Conservation (phyloP, 192 early-diverging fungal species). For the Backusella psychrophila region DNA sequence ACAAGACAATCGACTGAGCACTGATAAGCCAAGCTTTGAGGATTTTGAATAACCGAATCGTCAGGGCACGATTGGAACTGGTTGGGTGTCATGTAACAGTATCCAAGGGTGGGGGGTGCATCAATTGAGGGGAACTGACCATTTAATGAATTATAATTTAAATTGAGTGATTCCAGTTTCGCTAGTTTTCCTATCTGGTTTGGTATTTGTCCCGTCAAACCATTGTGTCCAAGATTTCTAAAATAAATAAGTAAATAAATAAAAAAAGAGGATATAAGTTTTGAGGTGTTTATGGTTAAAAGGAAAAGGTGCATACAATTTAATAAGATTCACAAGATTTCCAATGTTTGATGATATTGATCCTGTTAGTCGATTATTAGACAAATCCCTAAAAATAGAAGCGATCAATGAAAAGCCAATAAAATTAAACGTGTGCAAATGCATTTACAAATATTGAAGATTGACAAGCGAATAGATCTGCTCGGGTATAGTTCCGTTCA, state of each 20-base stretch:
- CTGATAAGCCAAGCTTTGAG: constrained; percentile 27
- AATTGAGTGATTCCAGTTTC: constrained; percentile 17
- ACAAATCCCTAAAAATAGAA: constrained; percentile 28
- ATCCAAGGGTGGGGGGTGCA: constrained; percentile 27
- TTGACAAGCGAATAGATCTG: constrained; percentile 17
- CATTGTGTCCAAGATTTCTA: constrained; percentile 27
- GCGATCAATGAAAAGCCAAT: neutral
- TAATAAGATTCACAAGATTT: constrained; percentile 27
- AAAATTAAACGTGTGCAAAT: neutral
- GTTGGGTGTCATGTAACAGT: constrained; percentile 29
- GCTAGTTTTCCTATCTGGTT: constrained; percentile 11
- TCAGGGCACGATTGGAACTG: constrained; percentile 33
- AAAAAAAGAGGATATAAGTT: neutral
- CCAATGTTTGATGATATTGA: constrained; percentile 22
- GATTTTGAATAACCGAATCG: constrained; percentile 10
- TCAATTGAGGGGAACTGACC: constrained; percentile 28
- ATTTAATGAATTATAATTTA: constrained; percentile 33
- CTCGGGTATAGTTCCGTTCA: constrained; percentile 31
- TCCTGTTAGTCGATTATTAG: constrained; percentile 37
- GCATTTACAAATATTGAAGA: constrained; percentile 32
- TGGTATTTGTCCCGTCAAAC: constrained; percentile 23
- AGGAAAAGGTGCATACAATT: constrained; percentile 22
- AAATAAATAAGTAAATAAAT: neutral
- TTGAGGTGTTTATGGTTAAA: neutral
- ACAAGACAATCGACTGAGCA: constrained; percentile 31